Conservation (phyloP, 306 rosid genomes). For the Begonia loranthoides region DNA sequence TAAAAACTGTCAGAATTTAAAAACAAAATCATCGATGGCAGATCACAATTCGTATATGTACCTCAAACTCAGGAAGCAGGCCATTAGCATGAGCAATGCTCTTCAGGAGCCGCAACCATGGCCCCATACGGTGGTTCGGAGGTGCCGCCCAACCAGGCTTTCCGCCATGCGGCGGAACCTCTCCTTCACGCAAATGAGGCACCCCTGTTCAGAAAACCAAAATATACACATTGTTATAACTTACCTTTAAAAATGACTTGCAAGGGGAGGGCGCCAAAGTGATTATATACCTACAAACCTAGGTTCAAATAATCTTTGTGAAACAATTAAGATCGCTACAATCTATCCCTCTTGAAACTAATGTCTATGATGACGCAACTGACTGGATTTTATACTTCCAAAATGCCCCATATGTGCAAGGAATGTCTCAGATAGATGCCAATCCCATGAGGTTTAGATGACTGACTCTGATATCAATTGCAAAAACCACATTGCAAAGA, state of each 20-base stretch:
- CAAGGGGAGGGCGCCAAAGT: background rate
- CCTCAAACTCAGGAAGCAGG: slow-evolving; percentile 91
- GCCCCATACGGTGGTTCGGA: slow-evolving; percentile 72
- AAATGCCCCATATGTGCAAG: too few relatives aligned
- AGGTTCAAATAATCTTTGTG: background rate
- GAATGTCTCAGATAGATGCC: too few relatives aligned
- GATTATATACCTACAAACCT: too few relatives aligned
- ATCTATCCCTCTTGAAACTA: too few relatives aligned
- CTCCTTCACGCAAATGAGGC: slow-evolving; percentile 82
- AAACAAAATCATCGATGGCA: too few relatives aligned
- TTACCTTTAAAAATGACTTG: too few relatives aligned
- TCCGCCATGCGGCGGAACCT: slow-evolving; percentile 87
- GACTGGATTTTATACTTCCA: too few relatives aligned
- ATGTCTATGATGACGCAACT: too few relatives aligned
- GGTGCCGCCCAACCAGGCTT: slow-evolving; percentile 89
- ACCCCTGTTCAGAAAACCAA: slow-evolving; percentile 33
- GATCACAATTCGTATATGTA: slow-evolving; percentile 1
- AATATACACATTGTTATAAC: background rate
- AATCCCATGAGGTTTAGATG: too few relatives aligned
- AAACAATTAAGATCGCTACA: background rate
- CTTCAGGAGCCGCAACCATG: slow-evolving; percentile 76
- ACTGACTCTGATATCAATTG: too few relatives aligned
- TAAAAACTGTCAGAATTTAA: slow-evolving; percentile 1
- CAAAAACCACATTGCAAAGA: too few relatives aligned
- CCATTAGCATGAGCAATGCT: slow-evolving; percentile 51